phyloP scores from a whole-genome alignment of 345 rosid species.

The Nephelium lappaceum region DNA sequence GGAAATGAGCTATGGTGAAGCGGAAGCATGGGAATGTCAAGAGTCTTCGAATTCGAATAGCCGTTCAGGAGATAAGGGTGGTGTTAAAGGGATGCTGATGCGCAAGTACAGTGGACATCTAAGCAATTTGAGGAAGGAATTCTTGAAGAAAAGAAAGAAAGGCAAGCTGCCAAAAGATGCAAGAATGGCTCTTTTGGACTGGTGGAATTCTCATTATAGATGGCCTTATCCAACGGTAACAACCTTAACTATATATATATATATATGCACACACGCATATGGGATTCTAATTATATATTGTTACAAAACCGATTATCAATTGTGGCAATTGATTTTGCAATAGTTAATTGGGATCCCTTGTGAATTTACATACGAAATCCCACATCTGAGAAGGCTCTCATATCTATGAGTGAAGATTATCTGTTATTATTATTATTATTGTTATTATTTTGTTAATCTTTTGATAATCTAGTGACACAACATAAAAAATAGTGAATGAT shows the following conservation, averaged over 20 bases:
- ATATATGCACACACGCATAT: neutral
- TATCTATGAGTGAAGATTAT: too few species aligned
- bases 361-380: too few species aligned
- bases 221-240: constrained; percentile 84
- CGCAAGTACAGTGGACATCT: constrained; percentile 61
- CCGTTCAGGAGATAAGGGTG: constrained; percentile 14
- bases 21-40: constrained; percentile 40
- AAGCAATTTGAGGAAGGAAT: constrained; percentile 57
- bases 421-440: too few species aligned
- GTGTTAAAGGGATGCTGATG: constrained; percentile 55
- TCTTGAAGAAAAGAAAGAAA: constrained; percentile 64
- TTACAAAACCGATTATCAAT: too few species aligned
- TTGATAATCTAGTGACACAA: too few species aligned
- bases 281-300: too few species aligned
- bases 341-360: too few species aligned
- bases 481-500: too few species aligned
- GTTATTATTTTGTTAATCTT: too few species aligned
- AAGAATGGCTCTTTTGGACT: constrained; percentile 43
- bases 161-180: constrained; percentile 72
- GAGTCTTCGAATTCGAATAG: constrained; percentile 16
- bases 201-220: constrained; percentile 63
- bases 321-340: too few species aligned
- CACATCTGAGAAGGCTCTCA: too few species aligned
- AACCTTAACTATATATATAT: neutral
- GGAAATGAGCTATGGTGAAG: constrained; percentile 51